These are phyloP conservation scores for Fusarium pseudonygamai DNA, from an alignment of 2,329 filamentous ascomycete species.

Conservation along the genomic window DNA sequence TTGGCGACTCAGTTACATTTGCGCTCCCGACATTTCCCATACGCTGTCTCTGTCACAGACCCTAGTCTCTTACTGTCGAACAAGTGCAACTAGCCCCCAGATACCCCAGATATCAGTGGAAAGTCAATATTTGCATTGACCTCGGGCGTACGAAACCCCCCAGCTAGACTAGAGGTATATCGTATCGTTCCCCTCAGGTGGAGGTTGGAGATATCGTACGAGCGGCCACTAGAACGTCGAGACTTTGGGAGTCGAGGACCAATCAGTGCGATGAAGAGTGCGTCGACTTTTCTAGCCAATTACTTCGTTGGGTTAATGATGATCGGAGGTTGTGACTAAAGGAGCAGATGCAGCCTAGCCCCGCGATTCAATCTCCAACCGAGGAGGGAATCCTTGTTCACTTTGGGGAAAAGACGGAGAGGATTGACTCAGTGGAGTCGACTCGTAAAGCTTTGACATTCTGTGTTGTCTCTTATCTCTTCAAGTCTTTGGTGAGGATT, in stretches of 20 bases:
- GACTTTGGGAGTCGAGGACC: neutral
- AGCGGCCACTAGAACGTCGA: neutral
- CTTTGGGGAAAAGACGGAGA: neutral
- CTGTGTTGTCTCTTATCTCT: neutral
- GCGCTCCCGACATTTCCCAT: constrained; percentile 11
- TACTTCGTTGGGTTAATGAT: neutral
- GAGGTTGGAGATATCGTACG: constrained; percentile 24
- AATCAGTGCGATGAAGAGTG: neutral
- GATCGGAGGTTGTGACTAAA: neutral
- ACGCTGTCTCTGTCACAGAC: neutral
- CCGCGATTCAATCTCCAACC: neutral
- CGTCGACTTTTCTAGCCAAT: neutral
- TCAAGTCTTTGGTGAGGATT: neutral
- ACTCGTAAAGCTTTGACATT: neutral
- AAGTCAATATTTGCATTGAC: neutral
- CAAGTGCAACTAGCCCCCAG: neutral
- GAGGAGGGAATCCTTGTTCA: neutral
- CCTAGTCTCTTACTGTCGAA: neutral
- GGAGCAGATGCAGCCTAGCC: neutral
- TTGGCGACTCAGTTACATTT: constrained; percentile 9
- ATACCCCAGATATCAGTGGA: neutral
- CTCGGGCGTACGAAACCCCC: neutral
- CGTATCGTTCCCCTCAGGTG: neutral
- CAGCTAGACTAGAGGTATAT: neutral
- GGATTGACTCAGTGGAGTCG: neutral